Conservation (phyloP, 257 asterid genomes). For the Solanum etuberosum region DNA sequence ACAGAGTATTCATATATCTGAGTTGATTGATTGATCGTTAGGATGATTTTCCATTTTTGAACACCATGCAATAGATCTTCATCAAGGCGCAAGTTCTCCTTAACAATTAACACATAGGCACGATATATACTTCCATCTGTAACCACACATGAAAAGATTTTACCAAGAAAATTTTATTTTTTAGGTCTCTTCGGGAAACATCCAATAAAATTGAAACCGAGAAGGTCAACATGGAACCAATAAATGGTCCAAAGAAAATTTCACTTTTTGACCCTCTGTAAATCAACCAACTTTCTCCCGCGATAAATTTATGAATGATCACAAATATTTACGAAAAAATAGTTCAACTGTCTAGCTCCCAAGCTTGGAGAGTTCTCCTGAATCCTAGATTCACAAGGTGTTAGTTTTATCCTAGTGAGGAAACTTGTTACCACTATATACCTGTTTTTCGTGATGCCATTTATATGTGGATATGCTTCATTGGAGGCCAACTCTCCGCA, state of each 20-base stretch:
- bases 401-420: not conserved
- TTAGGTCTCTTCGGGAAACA: not conserved
- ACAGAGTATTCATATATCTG: not conserved
- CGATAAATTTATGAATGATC: not conserved
- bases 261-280: not conserved
- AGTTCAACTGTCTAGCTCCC: not conserved
- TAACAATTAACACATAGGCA: not conserved
- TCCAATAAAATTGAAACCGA: not conserved
- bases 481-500: not conserved
- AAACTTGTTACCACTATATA: not conserved
- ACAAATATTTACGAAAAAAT: not conserved
- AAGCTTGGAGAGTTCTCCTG: not conserved
- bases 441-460: not conserved
- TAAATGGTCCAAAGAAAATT: not conserved
- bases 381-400: not conserved
- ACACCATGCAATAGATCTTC: not conserved
- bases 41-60: not conserved
- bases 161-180: not conserved
- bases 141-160: not conserved
- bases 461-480: not conserved
- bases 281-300: not conserved
- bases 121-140: not conserved
- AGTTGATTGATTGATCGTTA: not conserved
- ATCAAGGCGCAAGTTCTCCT: not conserved
- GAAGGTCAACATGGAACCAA: not conserved